Percentiles rank a stretch among this genome's conserved stretches.
Evolutionary conservation across 148 eudicot genomes (phyloP).

Genomic region (Linanthus parryae): DNA sequence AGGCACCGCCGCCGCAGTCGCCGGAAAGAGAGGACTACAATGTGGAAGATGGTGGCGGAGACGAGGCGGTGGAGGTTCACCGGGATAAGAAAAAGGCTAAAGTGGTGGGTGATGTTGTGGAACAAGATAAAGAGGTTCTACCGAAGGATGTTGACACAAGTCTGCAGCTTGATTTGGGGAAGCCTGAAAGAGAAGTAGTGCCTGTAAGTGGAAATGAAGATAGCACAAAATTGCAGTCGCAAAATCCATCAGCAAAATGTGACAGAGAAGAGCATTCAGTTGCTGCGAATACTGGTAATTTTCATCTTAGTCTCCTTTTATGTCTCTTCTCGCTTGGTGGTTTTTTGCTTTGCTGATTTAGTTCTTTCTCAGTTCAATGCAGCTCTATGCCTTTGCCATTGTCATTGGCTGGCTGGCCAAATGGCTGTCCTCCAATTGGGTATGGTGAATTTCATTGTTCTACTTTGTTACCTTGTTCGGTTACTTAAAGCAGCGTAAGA

Average conservation of each 20-base stretch:
- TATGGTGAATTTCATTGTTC: conserved; percentile 24
- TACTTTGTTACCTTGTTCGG: neutral
- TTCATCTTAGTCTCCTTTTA: neutral
- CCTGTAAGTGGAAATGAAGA: too few species aligned
- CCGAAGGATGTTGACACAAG: conserved; percentile 25
- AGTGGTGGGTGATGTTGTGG: conserved; percentile 18
- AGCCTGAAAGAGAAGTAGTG: conserved; percentile 14
- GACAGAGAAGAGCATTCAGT: conserved; percentile 30
- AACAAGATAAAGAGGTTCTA: conserved; percentile 10
- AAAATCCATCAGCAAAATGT: conserved; percentile 22
- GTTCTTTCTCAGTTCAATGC: conserved; percentile 42
- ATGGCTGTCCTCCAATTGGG: conserved; percentile 90
- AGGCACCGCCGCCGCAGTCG: neutral
- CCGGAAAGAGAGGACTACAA: conserved; percentile 31
- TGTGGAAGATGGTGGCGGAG: conserved; percentile 14
- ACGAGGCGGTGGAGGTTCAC: conserved; percentile 23
- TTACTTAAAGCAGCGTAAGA: neutral
- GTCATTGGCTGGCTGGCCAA: conserved; percentile 90
- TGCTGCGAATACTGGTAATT: conserved; percentile 46
- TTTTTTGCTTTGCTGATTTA: conserved; percentile 6
- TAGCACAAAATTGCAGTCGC: conserved; percentile 25
- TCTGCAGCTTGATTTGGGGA: conserved; percentile 57
- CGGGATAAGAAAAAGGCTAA: conserved; percentile 30
- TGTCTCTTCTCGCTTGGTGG: neutral
- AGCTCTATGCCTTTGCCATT: conserved; percentile 61